Base-by-base conservation (phyloP, 1,139 yeast species). In the Blastobotrys ciferrii region DNA sequence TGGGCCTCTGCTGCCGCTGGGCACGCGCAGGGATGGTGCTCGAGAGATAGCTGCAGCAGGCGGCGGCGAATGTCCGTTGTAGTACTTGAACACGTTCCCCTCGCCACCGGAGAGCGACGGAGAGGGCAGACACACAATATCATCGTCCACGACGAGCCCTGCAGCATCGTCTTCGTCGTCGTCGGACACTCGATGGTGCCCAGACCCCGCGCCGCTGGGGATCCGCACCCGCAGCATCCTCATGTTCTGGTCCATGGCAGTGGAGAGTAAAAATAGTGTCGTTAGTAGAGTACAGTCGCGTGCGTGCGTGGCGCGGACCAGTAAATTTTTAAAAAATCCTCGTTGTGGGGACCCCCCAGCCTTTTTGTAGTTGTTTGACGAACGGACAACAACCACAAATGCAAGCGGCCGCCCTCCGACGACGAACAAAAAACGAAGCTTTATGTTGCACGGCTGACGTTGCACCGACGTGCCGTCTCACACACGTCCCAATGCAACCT, bases 171-270 rank as follows among this genome's bases (percentile, higher is more conserved):
- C 38, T 12, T 33, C 38, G 19, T 17, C 38, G 4, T 33, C 38
- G 12, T 12, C 13, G 11, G 38, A 33, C 13, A 33, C 12, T 5
- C 35, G 12, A 12, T 33, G 7, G 17, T 33, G 19, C 12, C 15
- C 35, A 15, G 7, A 32, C 5, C 19, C 7, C 18, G 38, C 38
- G 11, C 38, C 38, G 14, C 38, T 33, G 38, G 38, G 38, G 20
- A 33, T 33, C 38, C 38, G 38, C 38, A 33, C 13, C 12, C 38
- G 38, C 38, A 33, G 17, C 12, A 33, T 23, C 28, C 28, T 23
- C 28, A 23, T 5, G 28, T 23, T 9, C 9, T 23, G 28, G 9
- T 23, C 28, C 28, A 23, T 23, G 9, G 5, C 28, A 23, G n/a
- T n/a, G n/a, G 9, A 23, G 5, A 23, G 9, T 23, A 23, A 23